Evolutionary conservation across 2,329 filamentous ascomycete species (phyloP), one percentile per base, ranked within the genome.

Genomic region (Bimuria novae-zelandiae): DNA sequence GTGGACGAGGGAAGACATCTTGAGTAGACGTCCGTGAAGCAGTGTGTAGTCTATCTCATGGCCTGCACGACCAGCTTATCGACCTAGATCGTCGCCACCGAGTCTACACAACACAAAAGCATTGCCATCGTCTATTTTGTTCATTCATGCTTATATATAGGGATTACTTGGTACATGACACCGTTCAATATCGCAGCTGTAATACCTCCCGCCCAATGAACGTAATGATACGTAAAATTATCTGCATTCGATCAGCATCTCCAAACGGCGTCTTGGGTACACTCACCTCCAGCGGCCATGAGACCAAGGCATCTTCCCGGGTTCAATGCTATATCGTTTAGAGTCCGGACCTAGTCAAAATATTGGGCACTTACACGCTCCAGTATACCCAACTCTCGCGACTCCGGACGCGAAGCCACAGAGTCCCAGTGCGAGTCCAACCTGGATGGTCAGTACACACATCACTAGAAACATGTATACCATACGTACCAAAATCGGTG

Each of bases 401-500:
- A 70, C 52, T 0, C 63, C 55, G 3, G 64, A 64, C 3, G 62
- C 60, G 25, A 71, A 68, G 19, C 53, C 68, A 11, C 58, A 65
- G 14, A 73, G 42, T 6, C 56, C 65, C 4, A 71, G 46, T 8
- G 66, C 62, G 5, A 68, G 46, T 4, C 64, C 63, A 33, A 67
- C 59, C 62, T 64, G 11, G 16, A 11, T 11, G 22, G 32, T 42
- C 39, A 42, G 10, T n/a, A 39, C 3, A 5, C 11, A 12, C 10
- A 11, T 3, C 30, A 4, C n/a, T 33, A 33, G 3, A 12, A 33
- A 17, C 14, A 23, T 25, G 11, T 12, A 16, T 16, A 40, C 6
- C 12, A 19, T 1, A 23, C 80, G 77, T 14, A 82, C 79, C 8
- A 84, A 67, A 23, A 81, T 71, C 0, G 81, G 80, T 0, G 76